These are phyloP conservation scores for Colletotrichum melonis DNA, from an alignment of 2,329 filamentous ascomycete species.

Conservation along the genomic window DNA sequence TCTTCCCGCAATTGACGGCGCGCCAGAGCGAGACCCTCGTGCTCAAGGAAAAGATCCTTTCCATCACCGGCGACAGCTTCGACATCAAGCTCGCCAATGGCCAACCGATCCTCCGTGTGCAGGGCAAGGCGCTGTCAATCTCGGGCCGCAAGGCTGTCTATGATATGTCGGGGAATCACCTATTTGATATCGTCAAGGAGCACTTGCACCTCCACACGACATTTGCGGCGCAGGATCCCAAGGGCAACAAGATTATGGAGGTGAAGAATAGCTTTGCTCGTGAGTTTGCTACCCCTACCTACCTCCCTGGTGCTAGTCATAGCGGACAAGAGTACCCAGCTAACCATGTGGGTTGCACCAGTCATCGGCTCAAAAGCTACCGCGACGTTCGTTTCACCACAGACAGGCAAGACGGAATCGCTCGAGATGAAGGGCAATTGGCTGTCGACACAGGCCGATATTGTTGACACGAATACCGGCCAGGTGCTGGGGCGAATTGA, in stretches of 20 bases:
- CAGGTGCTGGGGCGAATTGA: slow-evolving; percentile 68
- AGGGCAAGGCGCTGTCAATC: slow-evolving; percentile 65
- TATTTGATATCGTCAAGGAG: slow-evolving; percentile 70
- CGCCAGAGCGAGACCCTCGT: slow-evolving; percentile 59
- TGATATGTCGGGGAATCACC: slow-evolving; percentile 63
- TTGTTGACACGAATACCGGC: slow-evolving; percentile 62
- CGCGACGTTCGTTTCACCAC: slow-evolving; percentile 65
- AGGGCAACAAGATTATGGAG: slow-evolving; percentile 61
- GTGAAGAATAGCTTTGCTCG: slow-evolving; percentile 56
- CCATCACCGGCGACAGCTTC: slow-evolving; percentile 73
- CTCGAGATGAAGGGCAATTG: slow-evolving; percentile 72
- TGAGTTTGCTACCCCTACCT: not conserved
- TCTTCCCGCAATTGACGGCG: slow-evolving; percentile 53
- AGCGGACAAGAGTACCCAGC: not conserved
- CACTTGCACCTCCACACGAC: slow-evolving; percentile 61
- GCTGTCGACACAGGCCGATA: slow-evolving; percentile 67
- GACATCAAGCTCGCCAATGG: slow-evolving; percentile 68
- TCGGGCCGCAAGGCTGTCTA: slow-evolving; percentile 66
- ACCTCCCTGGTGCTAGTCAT: too few species aligned
- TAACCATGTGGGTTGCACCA: slow-evolving; percentile 39
- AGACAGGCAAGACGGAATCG: slow-evolving; percentile 54
- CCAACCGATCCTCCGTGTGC: slow-evolving; percentile 64
- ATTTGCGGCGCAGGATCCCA: slow-evolving; percentile 59
- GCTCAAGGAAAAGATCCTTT: slow-evolving; percentile 71
- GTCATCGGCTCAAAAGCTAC: slow-evolving; percentile 66